These are phyloP conservation scores for Entomortierella beljakovae DNA, from an alignment of 192 early-diverging fungal species.

Conservation along the genomic window DNA sequence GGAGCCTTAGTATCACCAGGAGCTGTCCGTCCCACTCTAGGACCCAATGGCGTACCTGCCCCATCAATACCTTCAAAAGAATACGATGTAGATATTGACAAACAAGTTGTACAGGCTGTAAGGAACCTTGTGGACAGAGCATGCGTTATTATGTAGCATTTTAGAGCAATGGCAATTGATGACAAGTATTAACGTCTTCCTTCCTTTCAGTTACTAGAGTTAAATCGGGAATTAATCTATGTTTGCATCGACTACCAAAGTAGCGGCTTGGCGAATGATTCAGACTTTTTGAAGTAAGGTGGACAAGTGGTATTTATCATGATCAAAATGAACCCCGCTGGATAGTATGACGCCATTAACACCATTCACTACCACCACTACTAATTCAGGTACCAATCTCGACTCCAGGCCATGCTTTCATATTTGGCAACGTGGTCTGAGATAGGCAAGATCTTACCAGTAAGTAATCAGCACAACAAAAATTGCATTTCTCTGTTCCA, in stretches of 20 bases:
- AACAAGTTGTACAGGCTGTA: slow-evolving; percentile 43
- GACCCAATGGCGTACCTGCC: neutral
- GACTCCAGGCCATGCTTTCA: slow-evolving; percentile 38
- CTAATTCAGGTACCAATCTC: slow-evolving; percentile 31
- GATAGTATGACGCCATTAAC: too few species aligned
- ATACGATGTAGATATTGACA: slow-evolving; percentile 30
- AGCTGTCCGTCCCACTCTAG: neutral
- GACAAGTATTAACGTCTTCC: neutral
- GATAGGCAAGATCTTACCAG: slow-evolving; percentile 39
- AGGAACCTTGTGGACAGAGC: neutral
- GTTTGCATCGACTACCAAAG: slow-evolving; percentile 53
- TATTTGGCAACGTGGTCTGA: slow-evolving; percentile 52
- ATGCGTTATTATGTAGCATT: too few species aligned
- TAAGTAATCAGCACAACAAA: neutral
- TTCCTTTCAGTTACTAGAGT: slow-evolving; percentile 18
- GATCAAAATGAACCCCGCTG: too few species aligned
- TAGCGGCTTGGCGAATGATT: slow-evolving; percentile 16
- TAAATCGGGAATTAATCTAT: slow-evolving; percentile 46
- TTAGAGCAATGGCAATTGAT: neutral
- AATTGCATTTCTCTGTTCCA: neutral
- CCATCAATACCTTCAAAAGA: slow-evolving; percentile 6
- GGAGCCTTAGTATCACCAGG: neutral
- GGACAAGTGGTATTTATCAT: too few species aligned
- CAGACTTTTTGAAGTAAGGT: slow-evolving; percentile 39
- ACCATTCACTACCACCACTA: too few species aligned